Conservation (phyloP, 768 basidiomycete species). For the Trametes elegans region DNA sequence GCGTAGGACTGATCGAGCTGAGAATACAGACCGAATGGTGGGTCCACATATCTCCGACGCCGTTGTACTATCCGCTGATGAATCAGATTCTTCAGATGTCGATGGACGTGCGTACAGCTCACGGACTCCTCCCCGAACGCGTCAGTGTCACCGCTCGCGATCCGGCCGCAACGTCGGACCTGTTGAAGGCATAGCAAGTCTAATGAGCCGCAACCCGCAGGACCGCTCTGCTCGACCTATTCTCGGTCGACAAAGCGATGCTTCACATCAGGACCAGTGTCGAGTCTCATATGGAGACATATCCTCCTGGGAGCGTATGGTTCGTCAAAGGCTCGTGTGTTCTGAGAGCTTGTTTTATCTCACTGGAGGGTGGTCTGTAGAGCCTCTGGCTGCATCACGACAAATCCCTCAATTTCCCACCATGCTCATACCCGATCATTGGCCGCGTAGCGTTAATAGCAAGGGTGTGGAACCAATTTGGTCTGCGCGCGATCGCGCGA, state of each 20-base stretch:
- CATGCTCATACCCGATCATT: too few relatives aligned
- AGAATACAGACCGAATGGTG: too few relatives aligned
- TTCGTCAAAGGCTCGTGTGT: too few relatives aligned
- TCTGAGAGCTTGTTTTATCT: not conserved
- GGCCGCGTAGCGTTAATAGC: too few relatives aligned
- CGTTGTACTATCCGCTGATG: not conserved
- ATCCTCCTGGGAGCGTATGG: too few relatives aligned
- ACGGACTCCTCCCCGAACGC: not conserved
- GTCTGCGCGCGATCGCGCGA: too few relatives aligned
- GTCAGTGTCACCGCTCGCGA: not conserved
- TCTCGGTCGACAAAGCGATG: not conserved
- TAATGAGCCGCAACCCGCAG: not conserved
- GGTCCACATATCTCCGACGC: too few relatives aligned
- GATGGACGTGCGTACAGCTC: not conserved
- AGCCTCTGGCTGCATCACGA: too few relatives aligned
- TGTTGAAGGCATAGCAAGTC: not conserved
- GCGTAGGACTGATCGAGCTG: too few relatives aligned
- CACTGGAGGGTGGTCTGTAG: not conserved
- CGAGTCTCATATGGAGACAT: not conserved
- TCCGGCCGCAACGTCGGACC: not conserved
- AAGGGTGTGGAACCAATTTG: too few relatives aligned
- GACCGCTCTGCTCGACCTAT: not conserved
- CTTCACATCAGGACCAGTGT: not conserved
- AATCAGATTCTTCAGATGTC: constrained; percentile 1
- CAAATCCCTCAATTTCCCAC: too few relatives aligned